Base-by-base conservation (phyloP, 768 basidiomycete genomes). In the Pulveroboletus sp. region DNA sequence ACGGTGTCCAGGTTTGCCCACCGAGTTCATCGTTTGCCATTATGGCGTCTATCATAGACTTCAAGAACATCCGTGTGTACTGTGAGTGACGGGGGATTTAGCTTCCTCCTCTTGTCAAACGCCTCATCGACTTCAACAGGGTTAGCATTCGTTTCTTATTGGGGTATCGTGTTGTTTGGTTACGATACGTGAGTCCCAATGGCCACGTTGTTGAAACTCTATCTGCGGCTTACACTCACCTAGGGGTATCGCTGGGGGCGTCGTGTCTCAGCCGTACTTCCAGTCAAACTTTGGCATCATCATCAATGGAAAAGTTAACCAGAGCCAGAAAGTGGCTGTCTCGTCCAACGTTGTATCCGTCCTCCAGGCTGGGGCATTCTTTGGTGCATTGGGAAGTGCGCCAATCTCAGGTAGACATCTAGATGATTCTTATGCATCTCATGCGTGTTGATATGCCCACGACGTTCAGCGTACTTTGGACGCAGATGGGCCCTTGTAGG, bases 311-410 rank as follows among this genome's bases (percentile, higher is more conserved):
- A 59, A 57, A 2, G 62, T 65, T 35, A 67, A 82, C 62, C 59
- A 62, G 19, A 53, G 53, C 20, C 65, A 71, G 31, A 56, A 66
- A 17, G 77, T 85, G 48, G 70, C 74, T 5, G 72, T 92, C n/a
- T 84, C 83, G 0, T 85, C 86, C 36, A 90, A 88, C 55, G 84
- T 94, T 36, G 92, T 93, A 16, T 89, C 91, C 4, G 87, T 93
- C 5, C 75, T 93, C 10, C 91, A 93, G 63, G 88, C 83, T 5
- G 89, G 89, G 11, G 88, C 89, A 1, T 92, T 93, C 76, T 93
- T 93, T 61, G 92, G 91, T 49, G 88, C 90, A 13, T 64, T 94
- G 6, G 77, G 78, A 10, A 84, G 82, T 55, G 85, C 85, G 2
- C 85, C 84, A 0, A 60, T 86, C 36, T 86, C 86, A 11, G 70